These are phyloP conservation scores for Neltuma alba DNA, from an alignment of 306 rosid species.

Conservation along the genomic window DNA sequence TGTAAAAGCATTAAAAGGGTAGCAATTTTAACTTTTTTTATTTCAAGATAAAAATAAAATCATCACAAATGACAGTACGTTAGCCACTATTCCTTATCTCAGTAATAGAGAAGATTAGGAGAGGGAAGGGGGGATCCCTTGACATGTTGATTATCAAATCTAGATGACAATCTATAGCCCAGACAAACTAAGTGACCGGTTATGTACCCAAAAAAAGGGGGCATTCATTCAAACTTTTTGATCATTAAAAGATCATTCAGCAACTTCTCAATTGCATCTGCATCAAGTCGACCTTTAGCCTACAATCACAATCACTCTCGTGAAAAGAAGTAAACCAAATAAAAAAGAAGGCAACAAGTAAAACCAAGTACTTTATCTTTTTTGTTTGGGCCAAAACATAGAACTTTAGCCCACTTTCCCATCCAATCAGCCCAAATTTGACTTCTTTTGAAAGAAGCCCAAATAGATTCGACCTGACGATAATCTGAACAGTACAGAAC, in stretches of 20 bases:
- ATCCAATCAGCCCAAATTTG: background rate
- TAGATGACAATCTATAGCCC: no score
- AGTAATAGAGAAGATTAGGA: no score
- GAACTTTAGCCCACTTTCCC: background rate
- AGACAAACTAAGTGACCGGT: no score
- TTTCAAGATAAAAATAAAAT: no score
- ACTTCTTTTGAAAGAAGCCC: background rate
- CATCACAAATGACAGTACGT: no score
- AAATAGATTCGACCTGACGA: no score
- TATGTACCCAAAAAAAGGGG: background rate
- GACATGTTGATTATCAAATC: slow-evolving; percentile 14
- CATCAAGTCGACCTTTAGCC: slow-evolving; percentile 8
- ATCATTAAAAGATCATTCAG: slow-evolving; percentile 38
- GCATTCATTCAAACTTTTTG: slow-evolving; percentile 45
- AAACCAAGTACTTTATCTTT: background rate
- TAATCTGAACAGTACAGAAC: background rate
- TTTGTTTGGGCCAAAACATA: background rate
- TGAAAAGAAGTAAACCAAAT: background rate
- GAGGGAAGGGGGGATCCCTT: no score
- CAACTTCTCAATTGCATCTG: slow-evolving; percentile 37
- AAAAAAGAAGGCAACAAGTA: background rate
- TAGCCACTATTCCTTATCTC: no score
- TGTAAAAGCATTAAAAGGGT: no score
- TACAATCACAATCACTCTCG: background rate
- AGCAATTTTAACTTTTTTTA: no score